phyloP scores from a whole-genome alignment of 1,284 basidiomycete species.

The Ceratobasidium sp. region DNA sequence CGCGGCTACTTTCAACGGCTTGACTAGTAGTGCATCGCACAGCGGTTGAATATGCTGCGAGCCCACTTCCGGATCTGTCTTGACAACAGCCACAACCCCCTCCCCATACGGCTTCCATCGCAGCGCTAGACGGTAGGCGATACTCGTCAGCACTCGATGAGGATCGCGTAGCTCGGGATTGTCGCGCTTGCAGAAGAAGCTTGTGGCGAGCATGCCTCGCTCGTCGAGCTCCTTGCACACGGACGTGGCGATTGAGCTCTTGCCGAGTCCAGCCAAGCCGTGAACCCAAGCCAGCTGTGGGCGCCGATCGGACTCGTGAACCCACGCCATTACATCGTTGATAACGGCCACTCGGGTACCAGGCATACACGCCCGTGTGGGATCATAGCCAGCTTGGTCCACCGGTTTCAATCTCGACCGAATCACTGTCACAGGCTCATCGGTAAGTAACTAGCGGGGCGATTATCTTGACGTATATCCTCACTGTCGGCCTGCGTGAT shows the following conservation, averaged over 20 bases:
- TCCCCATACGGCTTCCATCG: not conserved
- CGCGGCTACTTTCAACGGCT: constrained; percentile 12
- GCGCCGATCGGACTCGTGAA: not conserved
- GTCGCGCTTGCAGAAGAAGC: constrained; percentile 55
- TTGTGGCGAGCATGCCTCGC: constrained; percentile 52
- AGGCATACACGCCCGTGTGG: not conserved
- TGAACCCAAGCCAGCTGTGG: constrained; percentile 49
- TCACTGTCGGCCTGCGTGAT: no score
- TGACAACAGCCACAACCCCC: not conserved
- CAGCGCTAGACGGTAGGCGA: constrained; percentile 23
- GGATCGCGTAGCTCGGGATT: constrained; percentile 12
- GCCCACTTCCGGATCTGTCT: not conserved
- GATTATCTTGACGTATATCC: no score
- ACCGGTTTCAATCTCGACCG: not conserved
- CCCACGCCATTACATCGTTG: not conserved
- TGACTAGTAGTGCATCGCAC: not conserved
- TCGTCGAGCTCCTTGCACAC: constrained; percentile 46
- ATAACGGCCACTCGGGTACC: not conserved
- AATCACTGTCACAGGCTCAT: not conserved
- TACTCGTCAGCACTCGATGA: constrained; percentile 14
- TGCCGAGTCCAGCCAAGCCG: constrained; percentile 52
- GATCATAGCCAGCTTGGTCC: not conserved
- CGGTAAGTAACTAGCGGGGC: no score
- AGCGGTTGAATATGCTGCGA: not conserved
- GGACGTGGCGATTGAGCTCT: constrained; percentile 52